Evolutionary conservation across 2,329 filamentous ascomycete species (phyloP).

Genomic region (Colletotrichum sp.): DNA sequence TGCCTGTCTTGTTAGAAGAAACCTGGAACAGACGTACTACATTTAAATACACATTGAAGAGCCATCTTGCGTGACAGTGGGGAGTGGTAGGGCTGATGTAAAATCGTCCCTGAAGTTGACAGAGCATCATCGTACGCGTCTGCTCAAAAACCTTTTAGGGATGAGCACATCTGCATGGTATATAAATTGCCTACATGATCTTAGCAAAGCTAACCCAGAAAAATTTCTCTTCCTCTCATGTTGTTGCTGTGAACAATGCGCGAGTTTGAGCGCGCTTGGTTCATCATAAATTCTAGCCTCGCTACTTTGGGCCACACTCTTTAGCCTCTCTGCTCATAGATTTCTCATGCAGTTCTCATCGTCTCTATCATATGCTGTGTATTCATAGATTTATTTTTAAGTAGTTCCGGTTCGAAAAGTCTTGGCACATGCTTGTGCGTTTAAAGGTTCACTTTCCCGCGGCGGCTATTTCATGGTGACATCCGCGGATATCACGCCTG

Average conservation of each 20-base stretch:
- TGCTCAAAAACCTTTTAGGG: accelerated
- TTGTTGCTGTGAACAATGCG: not conserved
- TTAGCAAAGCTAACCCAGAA: accelerated
- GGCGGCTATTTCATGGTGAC: not conserved
- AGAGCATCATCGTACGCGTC: not conserved
- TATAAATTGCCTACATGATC: not conserved
- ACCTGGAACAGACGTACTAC: accelerated
- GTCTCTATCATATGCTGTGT: not conserved
- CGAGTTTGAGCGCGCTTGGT: not conserved
- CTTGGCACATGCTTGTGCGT: not conserved
- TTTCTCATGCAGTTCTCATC: not conserved
- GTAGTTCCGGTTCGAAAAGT: not conserved
- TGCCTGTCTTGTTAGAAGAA: not conserved
- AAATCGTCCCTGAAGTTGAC: not conserved
- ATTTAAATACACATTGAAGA: not conserved
- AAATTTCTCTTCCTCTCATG: not conserved
- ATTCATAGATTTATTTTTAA: not conserved
- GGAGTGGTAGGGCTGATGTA: not conserved
- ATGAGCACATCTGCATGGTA: not conserved
- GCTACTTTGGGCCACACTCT: not conserved
- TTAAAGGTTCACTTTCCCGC: not conserved
- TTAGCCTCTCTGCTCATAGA: not conserved
- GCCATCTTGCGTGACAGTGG: accelerated
- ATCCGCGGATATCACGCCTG: not conserved
- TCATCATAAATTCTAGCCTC: not conserved